phyloP scores from a whole-genome alignment of 2,329 filamentous ascomycete species.

The Penicillium frequentans region DNA sequence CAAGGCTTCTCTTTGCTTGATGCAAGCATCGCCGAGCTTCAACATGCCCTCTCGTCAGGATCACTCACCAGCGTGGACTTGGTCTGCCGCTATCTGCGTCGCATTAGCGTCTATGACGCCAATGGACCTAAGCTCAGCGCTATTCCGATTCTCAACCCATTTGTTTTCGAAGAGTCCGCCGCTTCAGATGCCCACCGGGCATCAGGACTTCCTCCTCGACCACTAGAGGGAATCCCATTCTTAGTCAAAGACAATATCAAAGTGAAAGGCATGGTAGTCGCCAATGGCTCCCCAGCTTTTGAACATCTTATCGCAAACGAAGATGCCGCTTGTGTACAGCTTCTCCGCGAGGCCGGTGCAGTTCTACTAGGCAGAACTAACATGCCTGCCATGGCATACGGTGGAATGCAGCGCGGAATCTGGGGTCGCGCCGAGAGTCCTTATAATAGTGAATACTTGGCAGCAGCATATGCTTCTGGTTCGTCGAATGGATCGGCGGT shows the following conservation, averaged over 20 bases:
- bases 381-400: constrained; percentile 61
- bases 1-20: constrained; percentile 42
- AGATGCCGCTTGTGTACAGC: constrained; percentile 53
- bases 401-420: constrained; percentile 58
- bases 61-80: constrained; percentile 48
- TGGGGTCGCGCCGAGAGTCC: constrained; percentile 59
- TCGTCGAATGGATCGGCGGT: constrained; percentile 59
- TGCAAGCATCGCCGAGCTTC: constrained; percentile 48
- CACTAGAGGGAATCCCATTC: constrained; percentile 58
- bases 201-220: constrained; percentile 34
- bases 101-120: constrained; percentile 50
- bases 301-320: constrained; percentile 50
- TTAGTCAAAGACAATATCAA: constrained; percentile 61
- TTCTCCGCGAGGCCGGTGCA: constrained; percentile 51
- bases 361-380: constrained; percentile 59
- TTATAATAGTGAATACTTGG: constrained; percentile 55
- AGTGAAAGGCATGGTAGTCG: constrained; percentile 54
- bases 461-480: constrained; percentile 57
- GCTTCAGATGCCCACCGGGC: constrained; percentile 49
- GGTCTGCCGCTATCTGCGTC: constrained; percentile 47
- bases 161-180: constrained; percentile 48
- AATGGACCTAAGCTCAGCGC: constrained; percentile 46
- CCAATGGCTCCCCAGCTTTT: constrained; percentile 58
- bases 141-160: constrained; percentile 50
- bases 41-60: constrained; percentile 43